phyloP scores from a whole-genome alignment of 2,329 filamentous ascomycete genomes.

The Leptographium galeiforme region DNA sequence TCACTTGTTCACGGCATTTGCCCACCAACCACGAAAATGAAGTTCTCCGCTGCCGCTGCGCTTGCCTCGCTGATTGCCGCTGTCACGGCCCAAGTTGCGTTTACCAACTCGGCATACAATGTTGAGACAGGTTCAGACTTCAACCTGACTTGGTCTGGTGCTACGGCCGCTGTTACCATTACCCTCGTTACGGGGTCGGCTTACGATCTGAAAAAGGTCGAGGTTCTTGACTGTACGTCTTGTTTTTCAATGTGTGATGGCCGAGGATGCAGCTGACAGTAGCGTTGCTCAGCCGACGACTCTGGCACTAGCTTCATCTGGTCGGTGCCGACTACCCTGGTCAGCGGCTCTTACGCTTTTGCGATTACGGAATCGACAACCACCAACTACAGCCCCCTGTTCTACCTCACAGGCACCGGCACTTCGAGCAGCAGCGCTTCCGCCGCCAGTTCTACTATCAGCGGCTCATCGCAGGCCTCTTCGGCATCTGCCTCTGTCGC shows the following conservation, averaged over 20 bases:
- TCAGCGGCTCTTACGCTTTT: constrained; percentile 30
- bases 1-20: too few relatives aligned
- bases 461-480: not conserved
- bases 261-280: not conserved
- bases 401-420: constrained; percentile 16
- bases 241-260: not conserved
- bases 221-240: constrained; percentile 23
- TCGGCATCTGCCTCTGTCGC: not conserved
- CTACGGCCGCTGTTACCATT: constrained; percentile 27
- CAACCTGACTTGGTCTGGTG: constrained; percentile 28
- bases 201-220: constrained; percentile 21
- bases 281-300: constrained; percentile 16
- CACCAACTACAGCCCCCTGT: constrained; percentile 31
- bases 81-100: constrained; percentile 15
- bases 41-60: constrained; percentile 20
- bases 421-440: constrained; percentile 10
- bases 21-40: constrained; percentile 18
- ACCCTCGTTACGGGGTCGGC: constrained; percentile 24
- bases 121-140: constrained; percentile 26
- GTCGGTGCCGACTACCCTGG: constrained; percentile 21
- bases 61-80: constrained; percentile 22
- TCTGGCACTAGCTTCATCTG: constrained; percentile 24
- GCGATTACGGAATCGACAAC: constrained; percentile 25
- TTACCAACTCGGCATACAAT: constrained; percentile 18
- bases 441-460: constrained; percentile 8